Percentiles rank a stretch among this genome's conserved stretches.
These are phyloP conservation scores for Naganishia liquefaciens DNA, from an alignment of 1,284 basidiomycete species.

Conservation along the genomic window DNA sequence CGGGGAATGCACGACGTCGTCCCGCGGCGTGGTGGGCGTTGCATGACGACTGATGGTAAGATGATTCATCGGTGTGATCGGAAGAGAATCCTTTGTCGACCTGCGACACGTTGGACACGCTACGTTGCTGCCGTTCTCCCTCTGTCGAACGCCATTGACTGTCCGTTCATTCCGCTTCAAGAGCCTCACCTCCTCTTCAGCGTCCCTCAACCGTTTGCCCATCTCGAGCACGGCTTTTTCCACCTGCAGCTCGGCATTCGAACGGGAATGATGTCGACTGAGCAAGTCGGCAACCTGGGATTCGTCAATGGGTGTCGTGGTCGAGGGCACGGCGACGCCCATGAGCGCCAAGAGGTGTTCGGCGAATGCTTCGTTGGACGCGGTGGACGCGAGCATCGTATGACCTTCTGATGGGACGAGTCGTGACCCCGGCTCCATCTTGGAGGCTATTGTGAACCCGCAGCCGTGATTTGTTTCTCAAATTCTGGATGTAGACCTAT, in stretches of 20 bases:
- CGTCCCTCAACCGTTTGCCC: conserved; percentile 5
- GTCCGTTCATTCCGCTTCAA: background rate
- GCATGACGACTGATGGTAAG: background rate
- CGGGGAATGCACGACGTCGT: background rate
- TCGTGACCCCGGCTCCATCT: too few species aligned
- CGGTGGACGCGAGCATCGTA: conserved; percentile 13
- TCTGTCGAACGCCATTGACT: background rate
- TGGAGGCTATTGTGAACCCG: too few species aligned
- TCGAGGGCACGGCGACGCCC: background rate
- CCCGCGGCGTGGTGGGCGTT: background rate
- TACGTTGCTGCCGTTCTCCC: background rate
- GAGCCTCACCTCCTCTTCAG: background rate
- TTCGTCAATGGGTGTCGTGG: background rate
- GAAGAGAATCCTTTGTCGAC: background rate
- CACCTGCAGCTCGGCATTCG: conserved; percentile 25
- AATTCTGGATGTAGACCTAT: too few species aligned
- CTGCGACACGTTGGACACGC: conserved; percentile 14
- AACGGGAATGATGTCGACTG: conserved; percentile 16
- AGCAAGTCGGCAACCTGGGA: conserved; percentile 10
- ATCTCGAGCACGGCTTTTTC: conserved; percentile 20
- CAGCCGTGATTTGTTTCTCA: too few species aligned
- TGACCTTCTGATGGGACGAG: background rate
- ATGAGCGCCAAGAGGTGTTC: conserved; percentile 18
- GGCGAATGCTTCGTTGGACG: conserved; percentile 24
- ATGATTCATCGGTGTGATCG: background rate